Percentiles rank a stretch among this genome's conserved stretches.
phyloP scores from a whole-genome alignment of 2,329 filamentous ascomycete genomes.

The Rutstroemia sydowiana region DNA sequence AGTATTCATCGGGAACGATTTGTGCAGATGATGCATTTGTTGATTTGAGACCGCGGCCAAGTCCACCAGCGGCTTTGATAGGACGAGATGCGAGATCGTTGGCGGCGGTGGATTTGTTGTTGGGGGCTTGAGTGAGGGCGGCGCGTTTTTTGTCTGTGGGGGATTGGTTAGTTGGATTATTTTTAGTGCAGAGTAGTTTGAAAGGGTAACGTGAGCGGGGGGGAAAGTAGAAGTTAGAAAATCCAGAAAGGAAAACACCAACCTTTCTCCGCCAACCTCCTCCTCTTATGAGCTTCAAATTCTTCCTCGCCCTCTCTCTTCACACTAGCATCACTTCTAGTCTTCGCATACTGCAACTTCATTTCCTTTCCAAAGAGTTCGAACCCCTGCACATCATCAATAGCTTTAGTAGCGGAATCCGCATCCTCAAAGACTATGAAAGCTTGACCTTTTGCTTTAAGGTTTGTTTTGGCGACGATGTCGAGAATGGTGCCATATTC shows the following conservation, averaged over 20 bases:
- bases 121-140: constrained; percentile 59
- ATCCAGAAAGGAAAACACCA: constrained; percentile 18
- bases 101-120: constrained; percentile 54
- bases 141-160: constrained; percentile 67
- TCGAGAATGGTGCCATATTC: constrained; percentile 84
- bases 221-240: too few species aligned
- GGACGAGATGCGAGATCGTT: constrained; percentile 44
- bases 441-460: constrained; percentile 90
- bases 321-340: constrained; percentile 81
- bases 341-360: constrained; percentile 73
- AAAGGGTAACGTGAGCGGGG: too few species aligned
- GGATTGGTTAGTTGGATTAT: not conserved
- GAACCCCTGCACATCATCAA: constrained; percentile 88
- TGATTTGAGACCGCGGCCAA: constrained; percentile 68
- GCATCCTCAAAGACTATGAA: constrained; percentile 84
- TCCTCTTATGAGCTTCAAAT: constrained; percentile 78
- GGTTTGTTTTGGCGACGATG: constrained; percentile 78
- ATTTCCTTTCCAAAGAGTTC: constrained; percentile 89
- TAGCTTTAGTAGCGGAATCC: constrained; percentile 72
- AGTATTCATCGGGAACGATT: constrained; percentile 92
- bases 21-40: constrained; percentile 59
- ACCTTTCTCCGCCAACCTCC: constrained; percentile 87
- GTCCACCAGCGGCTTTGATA: constrained; percentile 62
- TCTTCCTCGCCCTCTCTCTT: constrained; percentile 69
- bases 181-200: too few species aligned